Percentiles rank a stretch among this genome's conserved stretches.
These are phyloP conservation scores for Gossypium aridum DNA, from an alignment of 441 rosid species.

Conservation along the genomic window DNA sequence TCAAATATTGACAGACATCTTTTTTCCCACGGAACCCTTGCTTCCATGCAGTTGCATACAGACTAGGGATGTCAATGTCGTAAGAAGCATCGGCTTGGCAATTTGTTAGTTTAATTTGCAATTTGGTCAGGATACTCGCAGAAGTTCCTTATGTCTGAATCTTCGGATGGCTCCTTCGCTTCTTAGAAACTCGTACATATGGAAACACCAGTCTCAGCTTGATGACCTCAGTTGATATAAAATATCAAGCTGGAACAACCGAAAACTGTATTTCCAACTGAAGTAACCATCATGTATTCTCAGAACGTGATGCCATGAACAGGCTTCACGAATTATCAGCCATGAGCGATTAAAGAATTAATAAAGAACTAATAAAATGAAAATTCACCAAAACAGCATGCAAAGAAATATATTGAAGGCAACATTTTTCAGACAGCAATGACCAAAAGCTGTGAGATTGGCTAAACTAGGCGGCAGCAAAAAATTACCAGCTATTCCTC, in stretches of 20 bases:
- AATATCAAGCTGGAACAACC: constrained; percentile 20
- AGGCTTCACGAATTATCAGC: not conserved
- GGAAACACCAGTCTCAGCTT: constrained; percentile 2
- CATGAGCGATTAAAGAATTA: not conserved
- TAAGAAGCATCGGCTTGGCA: not conserved
- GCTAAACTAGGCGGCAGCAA: not conserved
- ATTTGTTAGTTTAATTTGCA: not conserved
- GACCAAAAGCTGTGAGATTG: not conserved
- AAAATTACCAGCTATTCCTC: constrained; percentile 20
- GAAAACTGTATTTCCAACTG: constrained; percentile 1
- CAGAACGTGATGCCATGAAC: not conserved
- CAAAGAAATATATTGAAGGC: not conserved
- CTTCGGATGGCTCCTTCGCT: not conserved
- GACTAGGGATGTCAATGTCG: not conserved
- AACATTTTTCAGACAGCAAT: not conserved
- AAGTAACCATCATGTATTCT: not conserved
- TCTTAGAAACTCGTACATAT: not conserved
- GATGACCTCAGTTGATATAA: not conserved
- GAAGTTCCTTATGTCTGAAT: not conserved
- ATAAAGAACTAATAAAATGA: not conserved
- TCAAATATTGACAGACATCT: not conserved
- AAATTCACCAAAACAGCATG: not conserved
- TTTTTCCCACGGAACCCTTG: not conserved
- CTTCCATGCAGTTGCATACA: not conserved
- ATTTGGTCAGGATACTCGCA: not conserved